Evolutionary conservation across 306 rosid genomes (phyloP).

Genomic region (Delonix regia): DNA sequence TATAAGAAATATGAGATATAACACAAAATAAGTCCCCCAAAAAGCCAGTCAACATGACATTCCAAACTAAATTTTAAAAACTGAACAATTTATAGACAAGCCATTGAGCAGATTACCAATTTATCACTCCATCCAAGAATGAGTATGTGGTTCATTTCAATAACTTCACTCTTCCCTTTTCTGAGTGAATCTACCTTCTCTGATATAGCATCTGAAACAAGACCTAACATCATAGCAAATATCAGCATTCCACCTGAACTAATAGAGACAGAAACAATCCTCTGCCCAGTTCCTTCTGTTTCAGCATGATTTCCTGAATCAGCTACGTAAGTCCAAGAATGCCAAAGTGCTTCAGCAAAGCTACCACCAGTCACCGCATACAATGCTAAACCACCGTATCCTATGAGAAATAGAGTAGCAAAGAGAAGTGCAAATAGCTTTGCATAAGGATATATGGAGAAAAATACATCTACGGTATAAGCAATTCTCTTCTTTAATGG

Average conservation of each 20-base stretch:
- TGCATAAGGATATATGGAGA: constrained; percentile 94
- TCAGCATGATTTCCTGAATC: constrained; percentile 98
- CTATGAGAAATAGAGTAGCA: constrained; percentile 89
- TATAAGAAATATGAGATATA: not conserved
- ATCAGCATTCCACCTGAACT: constrained; percentile 98
- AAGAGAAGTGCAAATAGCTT: constrained; percentile 94
- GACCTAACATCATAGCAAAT: constrained; percentile 99
- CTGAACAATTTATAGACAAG: constrained; percentile 16
- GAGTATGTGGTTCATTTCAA: constrained; percentile 92
- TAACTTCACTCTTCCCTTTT: constrained; percentile 98
- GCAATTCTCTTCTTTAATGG: constrained; percentile 92
- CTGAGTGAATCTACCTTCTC: constrained; percentile 97
- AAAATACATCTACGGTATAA: constrained; percentile 86
- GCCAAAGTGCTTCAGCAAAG: constrained; percentile 96
- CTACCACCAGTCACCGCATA: constrained; percentile 91
- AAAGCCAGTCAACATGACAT: constrained; percentile 24
- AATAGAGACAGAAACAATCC: constrained; percentile 96
- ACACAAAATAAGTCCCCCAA: constrained; percentile 1
- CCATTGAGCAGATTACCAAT: constrained; percentile 61
- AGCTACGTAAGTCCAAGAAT: constrained; percentile 96
- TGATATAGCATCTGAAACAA: constrained; percentile 94
- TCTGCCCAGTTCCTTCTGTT: constrained; percentile 89
- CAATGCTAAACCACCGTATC: constrained; percentile 90
- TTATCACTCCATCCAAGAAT: constrained; percentile 99
- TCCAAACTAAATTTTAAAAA: not conserved